These are phyloP conservation scores for Naganishia vaughanmartiniae DNA, from an alignment of 768 basidiomycete species.

Conservation along the genomic window DNA sequence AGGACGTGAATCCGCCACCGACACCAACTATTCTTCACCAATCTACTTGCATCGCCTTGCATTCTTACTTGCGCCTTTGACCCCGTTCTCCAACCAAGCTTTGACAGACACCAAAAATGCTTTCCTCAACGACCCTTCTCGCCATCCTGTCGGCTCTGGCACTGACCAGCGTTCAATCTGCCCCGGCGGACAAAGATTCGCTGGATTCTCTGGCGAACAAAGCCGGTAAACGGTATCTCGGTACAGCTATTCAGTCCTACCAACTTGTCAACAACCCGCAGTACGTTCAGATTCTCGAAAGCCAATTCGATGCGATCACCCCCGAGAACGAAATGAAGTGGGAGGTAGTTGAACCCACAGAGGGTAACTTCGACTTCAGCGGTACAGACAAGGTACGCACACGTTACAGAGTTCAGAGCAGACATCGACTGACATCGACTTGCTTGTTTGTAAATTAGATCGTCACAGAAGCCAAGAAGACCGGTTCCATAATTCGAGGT, in stretches of 20 bases:
- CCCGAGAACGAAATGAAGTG: conserved; percentile 48
- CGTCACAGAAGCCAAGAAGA: conserved; percentile 39
- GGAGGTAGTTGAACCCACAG: conserved; percentile 40
- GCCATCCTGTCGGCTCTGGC: conserved; percentile 21
- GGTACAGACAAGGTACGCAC: conserved; percentile 39
- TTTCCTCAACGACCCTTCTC: conserved; percentile 20
- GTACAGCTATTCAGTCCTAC: conserved; percentile 39
- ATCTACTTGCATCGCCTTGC: background rate
- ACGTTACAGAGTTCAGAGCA: background rate
- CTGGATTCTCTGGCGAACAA: conserved; percentile 19
- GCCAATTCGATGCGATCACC: conserved; percentile 39
- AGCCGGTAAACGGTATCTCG: conserved; percentile 35
- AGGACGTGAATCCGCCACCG: background rate
- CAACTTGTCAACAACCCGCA: conserved; percentile 30
- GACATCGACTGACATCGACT: background rate
- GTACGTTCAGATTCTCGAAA: conserved; percentile 36
- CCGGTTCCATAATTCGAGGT: conserved; percentile 36
- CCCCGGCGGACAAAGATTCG: conserved; percentile 9
- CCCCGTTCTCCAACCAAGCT: background rate
- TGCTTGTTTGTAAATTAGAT: conserved; percentile 28
- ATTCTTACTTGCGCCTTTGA: background rate
- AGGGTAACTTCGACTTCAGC: conserved; percentile 43
- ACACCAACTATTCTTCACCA: background rate
- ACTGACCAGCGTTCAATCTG: conserved; percentile 10
- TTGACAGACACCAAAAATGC: background rate